Evolutionary conservation across 208 protist species (phyloP).

Genomic region (Leishmania braziliensis): DNA sequence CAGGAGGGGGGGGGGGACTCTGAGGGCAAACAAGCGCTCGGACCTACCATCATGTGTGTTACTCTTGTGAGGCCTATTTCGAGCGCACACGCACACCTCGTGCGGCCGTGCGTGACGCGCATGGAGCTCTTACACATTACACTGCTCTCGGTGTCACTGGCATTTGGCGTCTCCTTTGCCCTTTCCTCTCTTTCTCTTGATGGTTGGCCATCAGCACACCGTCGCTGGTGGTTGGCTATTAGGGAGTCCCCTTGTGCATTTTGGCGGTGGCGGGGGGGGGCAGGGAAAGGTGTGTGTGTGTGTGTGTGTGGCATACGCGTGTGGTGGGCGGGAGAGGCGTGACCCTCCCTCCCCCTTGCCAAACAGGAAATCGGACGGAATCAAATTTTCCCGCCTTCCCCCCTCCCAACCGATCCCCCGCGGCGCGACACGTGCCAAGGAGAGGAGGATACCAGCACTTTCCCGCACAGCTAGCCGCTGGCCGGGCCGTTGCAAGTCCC

Average conservation of each 20-base stretch:
- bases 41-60: neutral
- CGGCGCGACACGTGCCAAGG: conserved; percentile 18
- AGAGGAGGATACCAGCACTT: conserved; percentile 21
- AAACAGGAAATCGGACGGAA: no score
- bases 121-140: neutral
- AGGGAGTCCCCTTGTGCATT: no score
- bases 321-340: no score
- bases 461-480: no score
- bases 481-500: no score
- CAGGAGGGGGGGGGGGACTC: neutral
- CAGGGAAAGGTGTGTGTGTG: no score
- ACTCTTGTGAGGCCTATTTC: neutral
- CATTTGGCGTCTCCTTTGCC: neutral
- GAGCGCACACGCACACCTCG: neutral
- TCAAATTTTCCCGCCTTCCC: conserved; percentile 21
- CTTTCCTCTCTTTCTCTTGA: neutral
- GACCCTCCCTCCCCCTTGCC: no score
- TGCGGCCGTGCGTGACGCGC: neutral
- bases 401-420: neutral
- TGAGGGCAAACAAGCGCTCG: neutral
- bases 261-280: no score
- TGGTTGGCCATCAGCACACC: no score
- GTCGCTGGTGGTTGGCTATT: no score
- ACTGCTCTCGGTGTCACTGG: neutral
- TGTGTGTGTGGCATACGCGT: no score